A percentile compares a stretch with the other conserved stretches of the same genome.
Evolutionary conservation across 768 basidiomycete species (phyloP).

Genomic region (Tricholoma furcatifolium): DNA sequence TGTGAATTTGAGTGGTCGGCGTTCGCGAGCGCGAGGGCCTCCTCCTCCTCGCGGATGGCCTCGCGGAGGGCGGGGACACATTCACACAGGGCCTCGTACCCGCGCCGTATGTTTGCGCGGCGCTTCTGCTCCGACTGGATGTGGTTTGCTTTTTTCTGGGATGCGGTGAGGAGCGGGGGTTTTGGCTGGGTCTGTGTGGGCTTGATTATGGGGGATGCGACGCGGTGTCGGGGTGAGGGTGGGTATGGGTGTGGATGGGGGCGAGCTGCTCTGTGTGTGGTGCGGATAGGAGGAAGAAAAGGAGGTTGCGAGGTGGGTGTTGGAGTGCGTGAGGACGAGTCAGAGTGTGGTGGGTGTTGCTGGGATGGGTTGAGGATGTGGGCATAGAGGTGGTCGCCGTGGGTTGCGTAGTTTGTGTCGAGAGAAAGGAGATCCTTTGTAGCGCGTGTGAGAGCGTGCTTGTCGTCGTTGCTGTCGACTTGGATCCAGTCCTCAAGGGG

Average conservation of each 20-base stretch:
- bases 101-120: slow-evolving; percentile 84
- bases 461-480: slow-evolving; percentile 47
- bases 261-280: slow-evolving; percentile 12
- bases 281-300: slow-evolving; percentile 12
- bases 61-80: slow-evolving; percentile 80
- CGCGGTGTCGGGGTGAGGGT: slow-evolving; percentile 9
- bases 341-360: slow-evolving; percentile 14
- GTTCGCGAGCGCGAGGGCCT: slow-evolving; percentile 31
- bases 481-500: slow-evolving; percentile 46
- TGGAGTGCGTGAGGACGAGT: slow-evolving; percentile 23
- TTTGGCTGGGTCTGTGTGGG: slow-evolving; percentile 25
- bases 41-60: slow-evolving; percentile 78
- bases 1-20: no score
- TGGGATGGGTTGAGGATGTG: slow-evolving; percentile 10
- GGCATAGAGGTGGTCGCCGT: slow-evolving; percentile 6
- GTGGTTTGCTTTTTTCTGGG: slow-evolving; percentile 92
- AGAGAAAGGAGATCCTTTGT: slow-evolving; percentile 84
- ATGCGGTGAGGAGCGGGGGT: slow-evolving; percentile 64
- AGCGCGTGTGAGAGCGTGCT: slow-evolving; percentile 69
- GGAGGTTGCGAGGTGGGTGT: slow-evolving; percentile 20
- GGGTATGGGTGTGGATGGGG: slow-evolving; percentile 20
- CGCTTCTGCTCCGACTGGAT: slow-evolving; percentile 95
- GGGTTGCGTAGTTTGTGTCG: slow-evolving; percentile 32
- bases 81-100: slow-evolving; percentile 86
- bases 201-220: slow-evolving; percentile 6